Evolutionary conservation across 805 yeast species (phyloP).

Genomic region (Deakozyma indianensis): DNA sequence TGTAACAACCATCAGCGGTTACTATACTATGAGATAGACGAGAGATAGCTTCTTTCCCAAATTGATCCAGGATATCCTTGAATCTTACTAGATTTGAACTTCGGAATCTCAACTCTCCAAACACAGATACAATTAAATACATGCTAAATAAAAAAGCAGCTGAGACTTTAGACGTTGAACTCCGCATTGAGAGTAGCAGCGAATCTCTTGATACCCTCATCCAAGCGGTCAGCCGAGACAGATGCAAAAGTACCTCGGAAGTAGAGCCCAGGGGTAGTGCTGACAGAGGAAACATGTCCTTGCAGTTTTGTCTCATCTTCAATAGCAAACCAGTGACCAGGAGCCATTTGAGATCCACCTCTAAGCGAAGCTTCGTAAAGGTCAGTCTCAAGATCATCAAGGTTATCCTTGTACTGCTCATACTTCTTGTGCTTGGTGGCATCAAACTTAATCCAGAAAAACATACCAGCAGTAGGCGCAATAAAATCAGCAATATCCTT

Average conservation of each 20-base stretch:
- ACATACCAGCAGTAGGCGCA: slow-evolving; percentile 40
- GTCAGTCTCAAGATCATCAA: slow-evolving; percentile 18
- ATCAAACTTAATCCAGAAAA: slow-evolving; percentile 38
- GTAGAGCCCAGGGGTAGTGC: slow-evolving; percentile 10
- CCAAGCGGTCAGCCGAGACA: slow-evolving; percentile 22
- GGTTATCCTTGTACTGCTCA: slow-evolving; percentile 14
- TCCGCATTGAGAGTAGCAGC: slow-evolving; percentile 19
- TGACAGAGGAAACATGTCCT: too few relatives aligned
- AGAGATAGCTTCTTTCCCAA: too few relatives aligned
- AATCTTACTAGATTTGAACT: too few relatives aligned
- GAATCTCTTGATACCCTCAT: slow-evolving; percentile 20
- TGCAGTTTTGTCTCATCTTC: slow-evolving; percentile 16
- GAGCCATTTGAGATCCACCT: slow-evolving; percentile 23
- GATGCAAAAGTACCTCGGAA: slow-evolving; percentile 32
- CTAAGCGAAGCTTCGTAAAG: slow-evolving; percentile 21
- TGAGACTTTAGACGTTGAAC: too few relatives aligned
- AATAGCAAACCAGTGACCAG: slow-evolving; percentile 27
- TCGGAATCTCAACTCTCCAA: too few relatives aligned
- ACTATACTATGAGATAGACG: too few relatives aligned
- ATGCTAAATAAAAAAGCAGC: too few relatives aligned
- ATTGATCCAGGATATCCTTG: too few relatives aligned
- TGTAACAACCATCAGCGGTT: too few relatives aligned
- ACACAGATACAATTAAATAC: too few relatives aligned
- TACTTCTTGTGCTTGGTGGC: slow-evolving; percentile 36
- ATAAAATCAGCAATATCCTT: slow-evolving; percentile 19